Base-by-base conservation (phyloP, 2,329 filamentous ascomycete genomes). In the Apiospora malaysiana region DNA sequence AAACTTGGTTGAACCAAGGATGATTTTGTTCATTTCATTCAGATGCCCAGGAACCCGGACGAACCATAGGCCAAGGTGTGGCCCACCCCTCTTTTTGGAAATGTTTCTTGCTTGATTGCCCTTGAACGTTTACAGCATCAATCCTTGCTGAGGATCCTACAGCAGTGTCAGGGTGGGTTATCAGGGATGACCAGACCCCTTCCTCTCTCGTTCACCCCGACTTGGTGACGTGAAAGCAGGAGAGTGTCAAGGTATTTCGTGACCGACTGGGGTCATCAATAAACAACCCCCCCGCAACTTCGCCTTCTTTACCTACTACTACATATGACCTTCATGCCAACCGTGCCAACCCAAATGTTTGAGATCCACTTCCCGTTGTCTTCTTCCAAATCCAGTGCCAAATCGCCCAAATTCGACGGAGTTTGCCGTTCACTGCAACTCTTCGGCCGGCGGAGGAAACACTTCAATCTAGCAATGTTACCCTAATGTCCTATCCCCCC, bases 131-230 rank as follows among this genome's bases (percentile, higher is more conserved):
- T 32, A 45, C 27, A 46, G 66, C 14, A 46, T 27, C 43, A 47
- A 68, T 68, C 66, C 66, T 40, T 32, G 66, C 37, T 37, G 66
- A 68, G 66, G 66, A 68, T 68, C 66, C 66, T 68, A 68, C 66
- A 63, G 32, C 66, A 40, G 56, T n/a, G 18, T 23, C 12, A 40
- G 32, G 56, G 56, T 63, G 56, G 56, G 9, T 23, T n/a, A 12
- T 40, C 56, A 63, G 56, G 56, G 56, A 40, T 63, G 37, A 32
- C n/a, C 18, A 18, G 32, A 40, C 56, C 56, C 56, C 51, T 59
- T 37, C 51, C 27, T 59, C 51, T 63, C 56, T 63, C 56, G 66
- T 43, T 43, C 66, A 68, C 25, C 66, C 66, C 66, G 42, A 46
- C 42, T 27, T 47, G 43, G 66, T 68, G 43, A 47, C 5, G 43